These are phyloP conservation scores for Leccinellum rugosiceps DNA, from an alignment of 768 basidiomycete genomes.

Conservation along the genomic window DNA sequence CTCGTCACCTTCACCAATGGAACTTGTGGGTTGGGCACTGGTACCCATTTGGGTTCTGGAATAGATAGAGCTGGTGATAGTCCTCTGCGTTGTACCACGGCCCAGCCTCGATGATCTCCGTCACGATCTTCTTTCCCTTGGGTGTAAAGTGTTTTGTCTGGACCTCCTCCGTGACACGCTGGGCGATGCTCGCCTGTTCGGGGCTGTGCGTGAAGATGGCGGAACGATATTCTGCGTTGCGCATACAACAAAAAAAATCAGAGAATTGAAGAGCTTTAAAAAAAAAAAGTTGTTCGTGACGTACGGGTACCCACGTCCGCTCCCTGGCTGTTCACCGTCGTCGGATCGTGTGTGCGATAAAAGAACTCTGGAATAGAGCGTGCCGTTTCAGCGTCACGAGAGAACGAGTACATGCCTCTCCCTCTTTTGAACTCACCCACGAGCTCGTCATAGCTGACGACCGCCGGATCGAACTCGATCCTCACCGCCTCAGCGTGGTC, in stretches of 20 bases:
- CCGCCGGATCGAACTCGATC: constrained; percentile 79
- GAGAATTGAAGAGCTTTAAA: not conserved
- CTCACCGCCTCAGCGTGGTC: constrained; percentile 86
- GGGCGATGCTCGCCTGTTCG: constrained; percentile 71
- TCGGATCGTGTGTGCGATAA: constrained; percentile 92
- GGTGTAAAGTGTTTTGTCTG: constrained; percentile 80
- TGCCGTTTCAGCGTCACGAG: not conserved
- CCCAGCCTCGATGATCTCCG: constrained; percentile 65
- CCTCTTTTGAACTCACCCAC: constrained; percentile 49
- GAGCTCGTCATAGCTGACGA: constrained; percentile 80
- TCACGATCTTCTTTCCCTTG: constrained; percentile 71
- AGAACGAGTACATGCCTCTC: too few species aligned
- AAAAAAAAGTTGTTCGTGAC: constrained; percentile 23
- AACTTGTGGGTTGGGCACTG: constrained; percentile 87
- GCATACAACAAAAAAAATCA: not conserved
- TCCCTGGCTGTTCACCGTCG: constrained; percentile 78
- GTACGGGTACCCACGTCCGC: constrained; percentile 73
- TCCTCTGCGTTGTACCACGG: constrained; percentile 83
- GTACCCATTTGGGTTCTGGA: constrained; percentile 83
- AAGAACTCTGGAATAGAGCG: constrained; percentile 67
- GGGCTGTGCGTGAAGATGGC: constrained; percentile 79
- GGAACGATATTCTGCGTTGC: constrained; percentile 78
- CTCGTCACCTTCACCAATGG: constrained; percentile 57
- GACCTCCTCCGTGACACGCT: constrained; percentile 76
- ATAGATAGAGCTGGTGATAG: constrained; percentile 78